Evolutionary conservation across 2,329 filamentous ascomycete species (phyloP), one percentile per base, ranked within the genome.

Genomic region (Diaporthe aspalathi): DNA sequence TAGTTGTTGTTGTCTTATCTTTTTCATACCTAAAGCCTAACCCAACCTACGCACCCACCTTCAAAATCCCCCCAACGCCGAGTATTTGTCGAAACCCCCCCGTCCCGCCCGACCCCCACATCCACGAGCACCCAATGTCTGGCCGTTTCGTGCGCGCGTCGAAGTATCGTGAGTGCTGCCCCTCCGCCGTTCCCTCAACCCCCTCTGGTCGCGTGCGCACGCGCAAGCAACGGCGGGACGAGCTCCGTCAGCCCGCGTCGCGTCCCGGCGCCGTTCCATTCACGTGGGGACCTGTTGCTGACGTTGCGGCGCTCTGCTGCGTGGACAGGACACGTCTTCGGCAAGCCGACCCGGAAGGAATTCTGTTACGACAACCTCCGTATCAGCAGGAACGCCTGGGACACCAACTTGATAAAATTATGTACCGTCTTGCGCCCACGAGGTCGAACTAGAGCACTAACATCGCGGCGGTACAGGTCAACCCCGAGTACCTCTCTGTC

Each of bases 301-400:
- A 72, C 70, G 22, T 83, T 35, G 20, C 17, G 47, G 45, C 53
- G 40, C 47, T 27, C 43, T n/a, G 54, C n/a, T 35, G 24, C 17
- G n/a, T 32, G 17, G 20, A 47, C 24, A 98, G 95, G 95, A 88
- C 96, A 99, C 88, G 93, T 99, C 85, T 99, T 98, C 86, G 96
- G 96, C 81, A 96, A 97, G 85, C 86, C 94, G 74, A 97, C 95
- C 76, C 92, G 94, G 84, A 98, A 97, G 89, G 96, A 99, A 83
- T 93, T 94, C 89, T 98, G 95, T 87, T 99, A 98, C 85, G 96
- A 99, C 84, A 98, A 98, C 83, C 87, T 99, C 77, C 94, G 94
- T 81, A 94, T 99, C 83, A 98, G 94, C 80, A 94, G 93, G 84
- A 99, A 99, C 91, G 96, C 96, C 70, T 99, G 96, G 96, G 96